Evolutionary conservation across 106 monocot genomes (phyloP).

Genomic region (Dendrobium huoshanense): DNA sequence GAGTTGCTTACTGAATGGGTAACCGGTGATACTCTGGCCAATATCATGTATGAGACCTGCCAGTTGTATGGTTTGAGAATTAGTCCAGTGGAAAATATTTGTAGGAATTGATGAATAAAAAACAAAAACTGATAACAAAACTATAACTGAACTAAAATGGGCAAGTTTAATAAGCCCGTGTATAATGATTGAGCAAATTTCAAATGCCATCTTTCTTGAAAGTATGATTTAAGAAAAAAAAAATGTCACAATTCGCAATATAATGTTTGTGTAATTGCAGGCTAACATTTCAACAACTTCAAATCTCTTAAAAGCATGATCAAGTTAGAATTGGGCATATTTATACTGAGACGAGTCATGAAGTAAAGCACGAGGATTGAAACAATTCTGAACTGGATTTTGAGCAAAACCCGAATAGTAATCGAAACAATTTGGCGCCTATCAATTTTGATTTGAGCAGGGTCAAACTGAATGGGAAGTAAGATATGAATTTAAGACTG

Average conservation of each 20-base stretch:
- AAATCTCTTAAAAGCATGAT: neutral
- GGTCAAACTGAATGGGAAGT: no score
- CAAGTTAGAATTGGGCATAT: neutral
- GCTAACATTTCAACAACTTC: neutral
- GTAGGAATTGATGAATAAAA: neutral
- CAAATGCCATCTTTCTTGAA: neutral
- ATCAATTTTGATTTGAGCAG: no score
- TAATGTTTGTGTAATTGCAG: neutral
- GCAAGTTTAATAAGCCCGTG: neutral
- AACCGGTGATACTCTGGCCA: constrained; percentile 71
- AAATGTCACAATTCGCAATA: neutral
- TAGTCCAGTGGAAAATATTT: neutral
- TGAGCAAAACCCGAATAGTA: neutral
- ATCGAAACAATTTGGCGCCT: neutral
- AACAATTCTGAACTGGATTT: neutral
- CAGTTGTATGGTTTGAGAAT: neutral
- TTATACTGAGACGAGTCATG: neutral
- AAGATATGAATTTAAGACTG: no score
- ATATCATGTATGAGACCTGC: constrained; percentile 81
- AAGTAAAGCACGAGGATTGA: neutral
- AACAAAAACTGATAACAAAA: neutral
- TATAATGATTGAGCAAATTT: neutral
- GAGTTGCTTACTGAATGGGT: constrained; percentile 88
- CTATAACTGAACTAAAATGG: neutral
- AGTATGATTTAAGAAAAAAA: no score